phyloP scores from a whole-genome alignment of 345 rosid species.

The Syzygium aqueum region DNA sequence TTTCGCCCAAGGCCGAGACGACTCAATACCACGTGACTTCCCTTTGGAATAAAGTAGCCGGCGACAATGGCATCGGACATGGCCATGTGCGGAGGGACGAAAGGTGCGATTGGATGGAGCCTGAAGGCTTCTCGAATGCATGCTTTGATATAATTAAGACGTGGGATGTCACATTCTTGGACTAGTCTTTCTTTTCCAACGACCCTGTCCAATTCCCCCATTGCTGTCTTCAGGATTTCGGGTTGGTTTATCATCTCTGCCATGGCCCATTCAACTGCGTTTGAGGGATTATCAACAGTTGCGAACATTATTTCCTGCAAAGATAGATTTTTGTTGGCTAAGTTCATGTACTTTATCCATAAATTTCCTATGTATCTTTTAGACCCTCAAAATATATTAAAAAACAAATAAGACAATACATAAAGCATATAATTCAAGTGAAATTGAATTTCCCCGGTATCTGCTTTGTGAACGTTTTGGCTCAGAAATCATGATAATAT shows the following conservation, averaged over 20 bases:
- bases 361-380: neutral
- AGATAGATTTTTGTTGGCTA: neutral
- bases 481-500: too few relatives aligned
- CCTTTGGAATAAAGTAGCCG: slow-evolving; percentile 24
- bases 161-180: slow-evolving; percentile 36
- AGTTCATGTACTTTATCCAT: neutral
- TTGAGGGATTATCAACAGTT: slow-evolving; percentile 37
- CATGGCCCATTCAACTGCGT: slow-evolving; percentile 37
- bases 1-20: slow-evolving; percentile 33
- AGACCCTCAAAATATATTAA: neutral
- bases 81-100: slow-evolving; percentile 33
- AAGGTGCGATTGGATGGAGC: slow-evolving; percentile 37
- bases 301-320: slow-evolving; percentile 36
- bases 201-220: slow-evolving; percentile 30
- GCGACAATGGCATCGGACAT: slow-evolving; percentile 23
- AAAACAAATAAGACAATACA: neutral
- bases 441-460: neutral
- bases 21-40: slow-evolving; percentile 35
- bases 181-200: slow-evolving; percentile 35
- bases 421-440: neutral
- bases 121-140: slow-evolving; percentile 27
- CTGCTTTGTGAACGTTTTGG: too few relatives aligned
- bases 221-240: slow-evolving; percentile 23
- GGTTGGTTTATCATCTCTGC: slow-evolving; percentile 43
- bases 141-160: slow-evolving; percentile 30